Conservation (phyloP, 805 yeast genomes). For the Schwanniomyces occidentalis region DNA sequence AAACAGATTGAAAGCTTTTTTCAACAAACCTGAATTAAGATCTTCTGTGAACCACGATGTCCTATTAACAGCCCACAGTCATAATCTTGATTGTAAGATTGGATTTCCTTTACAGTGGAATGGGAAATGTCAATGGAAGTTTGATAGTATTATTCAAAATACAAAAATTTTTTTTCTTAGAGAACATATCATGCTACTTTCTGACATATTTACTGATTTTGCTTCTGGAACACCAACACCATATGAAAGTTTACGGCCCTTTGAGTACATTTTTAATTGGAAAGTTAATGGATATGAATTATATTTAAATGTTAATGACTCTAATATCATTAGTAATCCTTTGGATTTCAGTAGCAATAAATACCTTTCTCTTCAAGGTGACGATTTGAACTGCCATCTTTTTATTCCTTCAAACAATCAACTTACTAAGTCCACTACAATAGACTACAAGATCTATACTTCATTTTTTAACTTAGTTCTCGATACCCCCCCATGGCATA, state of each 20-base stretch:
- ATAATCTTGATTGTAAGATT: slow-evolving; percentile 53
- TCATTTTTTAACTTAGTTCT: slow-evolving; percentile 61
- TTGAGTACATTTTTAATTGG: slow-evolving; percentile 63
- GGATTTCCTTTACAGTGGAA: slow-evolving; percentile 85
- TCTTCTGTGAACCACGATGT: slow-evolving; percentile 90
- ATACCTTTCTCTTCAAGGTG: slow-evolving; percentile 73
- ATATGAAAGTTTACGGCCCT: slow-evolving; percentile 78
- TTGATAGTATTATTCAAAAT: slow-evolving; percentile 52
- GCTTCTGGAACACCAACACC: slow-evolving; percentile 68
- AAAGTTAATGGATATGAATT: slow-evolving; percentile 54
- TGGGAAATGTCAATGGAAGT: slow-evolving; percentile 68
- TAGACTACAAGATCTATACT: slow-evolving; percentile 53
- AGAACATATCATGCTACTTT: slow-evolving; percentile 74
- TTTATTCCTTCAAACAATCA: slow-evolving; percentile 61
- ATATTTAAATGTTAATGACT: slow-evolving; percentile 79
- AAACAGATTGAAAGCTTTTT: slow-evolving; percentile 44
- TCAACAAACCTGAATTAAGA: slow-evolving; percentile 62
- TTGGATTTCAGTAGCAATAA: slow-evolving; percentile 79
- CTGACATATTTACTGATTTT: slow-evolving; percentile 78
- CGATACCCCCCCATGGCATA: slow-evolving; percentile 92
- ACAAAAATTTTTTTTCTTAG: slow-evolving; percentile 67
- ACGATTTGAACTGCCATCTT: slow-evolving; percentile 45
- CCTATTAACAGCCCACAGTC: slow-evolving; percentile 60
- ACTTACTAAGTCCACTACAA: slow-evolving; percentile 50
- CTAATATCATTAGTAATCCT: slow-evolving; percentile 86